Evolutionary conservation across 2,329 filamentous ascomycete genomes (phyloP), one percentile per base, ranked within the genome.

Genomic region (Cordyceps farinosa): DNA sequence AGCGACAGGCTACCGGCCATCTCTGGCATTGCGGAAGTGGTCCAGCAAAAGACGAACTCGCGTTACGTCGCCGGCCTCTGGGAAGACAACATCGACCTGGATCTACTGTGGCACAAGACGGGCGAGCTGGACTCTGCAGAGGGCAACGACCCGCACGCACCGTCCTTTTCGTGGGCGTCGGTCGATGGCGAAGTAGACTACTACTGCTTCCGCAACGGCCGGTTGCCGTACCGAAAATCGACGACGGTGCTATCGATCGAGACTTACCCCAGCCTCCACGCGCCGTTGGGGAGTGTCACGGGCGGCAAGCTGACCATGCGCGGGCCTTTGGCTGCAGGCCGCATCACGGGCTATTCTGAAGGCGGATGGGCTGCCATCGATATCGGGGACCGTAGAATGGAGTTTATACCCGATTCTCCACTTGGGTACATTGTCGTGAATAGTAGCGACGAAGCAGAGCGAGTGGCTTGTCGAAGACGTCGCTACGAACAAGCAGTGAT

Each of bases 31-130:
- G 73, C 72, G 0, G 66, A 64, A 5, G 61, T 65, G 4, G 52
- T 74, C 40, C 67, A 67, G 36, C 62, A 65, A 40, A 66, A 62
- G 2, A 68, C 66, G 5, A 59, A 61, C 0, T 69, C 69, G 15
- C 55, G 68, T 9, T 75, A 74, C 54, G 62, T 67, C 1, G 73
- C 73, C 0, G 71, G 73, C 1, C 45, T 75, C 27, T 75, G 73
- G 73, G 40, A 42, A 1, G 57, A 67, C n/a, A 70, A 69, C 22
- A 67, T 71, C 13, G 52, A 67, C n/a, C 40, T 65, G 27, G 69
- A 70, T 34, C 61, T 71, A 4, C 54, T 69, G 11, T 71, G 69
- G 69, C 65, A 63, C 42, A 58, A 47, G 64, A 65, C 50, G 45
- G 32, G 55, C 7, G 45, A 13, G n/a, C n/a, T 27, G 55, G 17